Evolutionary conservation across 2,329 filamentous ascomycete genomes (phyloP).

Genomic region (Chrysoporthe cubensis): DNA sequence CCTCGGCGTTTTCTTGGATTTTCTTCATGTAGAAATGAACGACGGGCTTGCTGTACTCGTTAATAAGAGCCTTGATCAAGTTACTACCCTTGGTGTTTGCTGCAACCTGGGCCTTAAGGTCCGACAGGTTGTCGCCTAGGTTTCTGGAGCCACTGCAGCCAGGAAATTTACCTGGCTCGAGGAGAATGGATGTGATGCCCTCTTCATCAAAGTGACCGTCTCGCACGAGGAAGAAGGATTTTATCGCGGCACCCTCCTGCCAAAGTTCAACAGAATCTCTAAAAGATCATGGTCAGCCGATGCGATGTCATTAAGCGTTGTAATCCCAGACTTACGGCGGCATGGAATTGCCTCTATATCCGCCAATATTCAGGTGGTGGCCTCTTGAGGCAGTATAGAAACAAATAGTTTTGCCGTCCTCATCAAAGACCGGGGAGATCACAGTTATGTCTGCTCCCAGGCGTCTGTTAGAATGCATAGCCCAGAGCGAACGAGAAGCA

Average conservation of each 20-base stretch:
- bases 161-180: constrained; percentile 71
- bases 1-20: constrained; percentile 76
- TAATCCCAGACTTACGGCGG: constrained; percentile 36
- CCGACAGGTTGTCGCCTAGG: constrained; percentile 78
- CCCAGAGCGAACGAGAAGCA: not conserved
- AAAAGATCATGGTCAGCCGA: not conserved
- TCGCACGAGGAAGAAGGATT: constrained; percentile 28
- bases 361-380: constrained; percentile 45
- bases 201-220: constrained; percentile 58
- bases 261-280: constrained; percentile 34
- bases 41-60: constrained; percentile 72
- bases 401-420: constrained; percentile 51
- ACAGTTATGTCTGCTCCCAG: constrained; percentile 41
- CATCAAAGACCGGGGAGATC: constrained; percentile 44
- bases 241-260: constrained; percentile 28
- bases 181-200: constrained; percentile 68
- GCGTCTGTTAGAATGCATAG: not conserved
- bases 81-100: constrained; percentile 80
- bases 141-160: constrained; percentile 77
- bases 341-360: constrained; percentile 38
- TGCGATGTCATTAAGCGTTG: not conserved
- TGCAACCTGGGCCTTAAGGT: constrained; percentile 79
- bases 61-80: constrained; percentile 70
- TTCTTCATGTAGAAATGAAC: constrained; percentile 79
- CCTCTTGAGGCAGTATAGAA: constrained; percentile 46